phyloP scores from a whole-genome alignment of 371 early-diverging fungal genomes.

The Mucor velutinosus region DNA sequence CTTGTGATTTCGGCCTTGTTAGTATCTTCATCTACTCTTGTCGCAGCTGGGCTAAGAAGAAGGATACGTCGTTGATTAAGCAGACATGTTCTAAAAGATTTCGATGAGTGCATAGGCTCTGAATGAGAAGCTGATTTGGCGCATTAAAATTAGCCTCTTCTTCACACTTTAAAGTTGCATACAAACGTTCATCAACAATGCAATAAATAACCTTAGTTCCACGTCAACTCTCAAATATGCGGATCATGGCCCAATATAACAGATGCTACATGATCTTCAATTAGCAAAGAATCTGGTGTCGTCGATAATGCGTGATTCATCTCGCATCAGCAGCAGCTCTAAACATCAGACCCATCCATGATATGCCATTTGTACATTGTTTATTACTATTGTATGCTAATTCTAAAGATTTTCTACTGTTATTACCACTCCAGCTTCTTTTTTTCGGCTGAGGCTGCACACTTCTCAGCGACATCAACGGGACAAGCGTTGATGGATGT shows the following conservation, averaged over 20 bases:
- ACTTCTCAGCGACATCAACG: conserved; percentile 11
- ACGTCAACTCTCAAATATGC: no score
- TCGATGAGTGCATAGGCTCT: not conserved
- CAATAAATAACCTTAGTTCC: no score
- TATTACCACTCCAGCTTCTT: conserved; percentile 14
- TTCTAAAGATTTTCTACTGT: not conserved
- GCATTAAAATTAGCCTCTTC: no score
- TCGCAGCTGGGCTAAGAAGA: not conserved
- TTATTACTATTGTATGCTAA: not conserved
- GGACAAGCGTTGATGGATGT: conserved; percentile 49
- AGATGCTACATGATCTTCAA: no score
- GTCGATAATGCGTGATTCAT: not conserved
- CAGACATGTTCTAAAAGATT: not conserved
- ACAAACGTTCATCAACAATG: no score
- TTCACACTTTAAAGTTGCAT: no score
- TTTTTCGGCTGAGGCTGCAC: not conserved
- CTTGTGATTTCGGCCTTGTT: not conserved
- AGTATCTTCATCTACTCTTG: not conserved
- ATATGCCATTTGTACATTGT: not conserved
- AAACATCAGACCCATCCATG: not conserved
- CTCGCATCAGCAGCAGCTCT: no score
- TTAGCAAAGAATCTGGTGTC: no score
- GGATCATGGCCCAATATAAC: no score
- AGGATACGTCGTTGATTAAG: not conserved
- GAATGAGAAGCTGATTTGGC: not conserved